These are phyloP conservation scores for Penicillium parvum DNA, from an alignment of 495 filamentous ascomycete species.

Conservation along the genomic window DNA sequence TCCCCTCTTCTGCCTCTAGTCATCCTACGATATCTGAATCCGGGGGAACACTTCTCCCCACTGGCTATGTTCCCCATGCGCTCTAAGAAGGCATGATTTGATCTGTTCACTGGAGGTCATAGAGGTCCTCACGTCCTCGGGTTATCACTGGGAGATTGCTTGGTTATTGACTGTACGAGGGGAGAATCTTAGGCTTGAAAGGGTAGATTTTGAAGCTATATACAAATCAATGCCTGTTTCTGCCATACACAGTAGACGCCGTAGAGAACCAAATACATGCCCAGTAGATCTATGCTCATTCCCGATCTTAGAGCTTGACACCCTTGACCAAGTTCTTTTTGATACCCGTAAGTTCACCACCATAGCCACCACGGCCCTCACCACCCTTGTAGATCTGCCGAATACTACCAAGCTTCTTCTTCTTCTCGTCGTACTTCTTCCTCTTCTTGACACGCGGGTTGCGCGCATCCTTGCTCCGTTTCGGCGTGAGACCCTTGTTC, in stretches of 20 bases:
- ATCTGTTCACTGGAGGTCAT: too few species aligned
- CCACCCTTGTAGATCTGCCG: conserved; percentile 84
- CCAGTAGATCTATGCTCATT: conserved; percentile 11
- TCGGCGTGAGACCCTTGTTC: conserved; percentile 90
- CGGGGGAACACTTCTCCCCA: too few species aligned
- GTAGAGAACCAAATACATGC: conserved; percentile 19
- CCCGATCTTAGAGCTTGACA: conserved; percentile 64
- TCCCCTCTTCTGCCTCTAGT: too few species aligned
- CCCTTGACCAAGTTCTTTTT: conserved; percentile 91
- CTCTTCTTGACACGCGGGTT: conserved; percentile 98
- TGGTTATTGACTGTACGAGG: too few species aligned
- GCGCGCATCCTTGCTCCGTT: conserved; percentile 84
- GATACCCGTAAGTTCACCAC: conserved; percentile 91
- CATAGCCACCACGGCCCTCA: conserved; percentile 81
- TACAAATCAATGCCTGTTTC: conserved; percentile 29
- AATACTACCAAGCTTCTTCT: conserved; percentile 86
- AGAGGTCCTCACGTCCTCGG: too few species aligned
- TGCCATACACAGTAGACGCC: conserved; percentile 32
- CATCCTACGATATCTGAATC: too few species aligned
- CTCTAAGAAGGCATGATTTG: conserved; percentile 5
- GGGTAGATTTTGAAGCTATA: conserved; percentile 13
- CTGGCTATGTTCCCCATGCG: conserved; percentile 10
- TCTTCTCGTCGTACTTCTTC: conserved; percentile 86
- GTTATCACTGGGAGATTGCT: too few species aligned
- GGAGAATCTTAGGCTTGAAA: conserved; percentile 4